phyloP scores from a whole-genome alignment of 1,284 basidiomycete species.

The Pseudozyma sp. region DNA sequence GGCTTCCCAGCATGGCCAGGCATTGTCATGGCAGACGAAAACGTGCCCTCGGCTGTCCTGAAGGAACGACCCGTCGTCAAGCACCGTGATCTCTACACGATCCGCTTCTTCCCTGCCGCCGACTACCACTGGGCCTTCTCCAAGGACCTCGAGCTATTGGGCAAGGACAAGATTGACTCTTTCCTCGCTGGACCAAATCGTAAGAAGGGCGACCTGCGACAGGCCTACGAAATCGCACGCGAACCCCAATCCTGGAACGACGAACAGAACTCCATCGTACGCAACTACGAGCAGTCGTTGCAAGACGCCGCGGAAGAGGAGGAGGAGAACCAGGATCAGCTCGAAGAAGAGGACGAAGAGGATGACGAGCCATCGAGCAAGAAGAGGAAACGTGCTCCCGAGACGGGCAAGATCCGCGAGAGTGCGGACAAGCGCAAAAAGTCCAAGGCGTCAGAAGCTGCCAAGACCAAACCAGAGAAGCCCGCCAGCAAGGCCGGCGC shows the following conservation, averaged over 20 bases:
- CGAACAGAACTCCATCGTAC: constrained; percentile 55
- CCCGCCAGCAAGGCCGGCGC: constrained; percentile 29
- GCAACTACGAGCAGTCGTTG: constrained; percentile 45
- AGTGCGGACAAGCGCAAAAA: constrained; percentile 51
- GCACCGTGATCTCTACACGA: constrained; percentile 80
- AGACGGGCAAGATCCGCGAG: constrained; percentile 40
- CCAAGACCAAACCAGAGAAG: constrained; percentile 39
- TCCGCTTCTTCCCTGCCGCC: constrained; percentile 88
- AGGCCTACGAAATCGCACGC: constrained; percentile 84
- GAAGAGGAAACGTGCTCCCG: constrained; percentile 44
- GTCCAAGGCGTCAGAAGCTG: constrained; percentile 40
- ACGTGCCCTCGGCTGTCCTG: constrained; percentile 74
- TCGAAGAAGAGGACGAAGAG: constrained; percentile 75
- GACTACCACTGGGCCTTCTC: constrained; percentile 88
- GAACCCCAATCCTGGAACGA: constrained; percentile 75
- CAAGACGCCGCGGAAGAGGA: constrained; percentile 75
- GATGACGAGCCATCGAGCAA: constrained; percentile 73
- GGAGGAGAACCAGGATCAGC: constrained; percentile 72
- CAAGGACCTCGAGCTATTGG: constrained; percentile 84
- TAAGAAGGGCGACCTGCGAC: constrained; percentile 81
- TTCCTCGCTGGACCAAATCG: constrained; percentile 79
- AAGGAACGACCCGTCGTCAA: constrained; percentile 79
- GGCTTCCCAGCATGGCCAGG: constrained; percentile 94
- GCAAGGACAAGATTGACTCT: constrained; percentile 82
- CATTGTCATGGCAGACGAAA: constrained; percentile 82